Percentiles rank a stretch among this genome's conserved stretches.
These are phyloP conservation scores for Limnanthes douglasii DNA, from an alignment of 345 rosid genomes.

Conservation along the genomic window DNA sequence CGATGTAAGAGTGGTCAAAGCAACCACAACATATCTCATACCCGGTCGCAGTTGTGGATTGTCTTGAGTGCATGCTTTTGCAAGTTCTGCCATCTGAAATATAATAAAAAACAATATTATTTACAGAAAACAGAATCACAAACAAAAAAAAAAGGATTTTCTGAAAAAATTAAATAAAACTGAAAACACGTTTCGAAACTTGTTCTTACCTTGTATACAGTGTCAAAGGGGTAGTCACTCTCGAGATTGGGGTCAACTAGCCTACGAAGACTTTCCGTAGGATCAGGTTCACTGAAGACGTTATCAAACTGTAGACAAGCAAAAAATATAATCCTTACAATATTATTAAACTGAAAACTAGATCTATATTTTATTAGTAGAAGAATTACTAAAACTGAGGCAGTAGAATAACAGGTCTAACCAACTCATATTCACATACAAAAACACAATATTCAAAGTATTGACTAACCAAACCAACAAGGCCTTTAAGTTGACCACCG, in stretches of 20 bases:
- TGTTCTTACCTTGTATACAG: constrained; percentile 47
- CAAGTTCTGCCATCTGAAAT: constrained; percentile 82
- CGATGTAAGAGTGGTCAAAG: constrained; percentile 74
- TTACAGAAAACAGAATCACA: too few relatives aligned
- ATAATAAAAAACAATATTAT: too few relatives aligned
- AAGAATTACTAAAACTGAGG: too few relatives aligned
- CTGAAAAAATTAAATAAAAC: too few relatives aligned
- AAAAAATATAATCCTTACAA: background rate
- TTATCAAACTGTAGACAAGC: constrained; percentile 50
- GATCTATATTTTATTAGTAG: too few relatives aligned
- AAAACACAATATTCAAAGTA: background rate
- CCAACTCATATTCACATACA: background rate
- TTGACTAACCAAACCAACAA: constrained; percentile 70
- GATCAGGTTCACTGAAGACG: constrained; percentile 38
- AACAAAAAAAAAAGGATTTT: too few relatives aligned
- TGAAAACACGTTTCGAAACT: background rate
- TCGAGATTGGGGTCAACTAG: constrained; percentile 67
- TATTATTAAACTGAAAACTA: background rate
- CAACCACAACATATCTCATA: constrained; percentile 87
- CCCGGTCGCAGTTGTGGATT: constrained; percentile 65
- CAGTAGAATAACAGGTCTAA: too few relatives aligned
- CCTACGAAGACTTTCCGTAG: constrained; percentile 37
- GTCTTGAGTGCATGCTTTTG: constrained; percentile 77
- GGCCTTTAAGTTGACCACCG: constrained; percentile 53
- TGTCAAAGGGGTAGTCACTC: constrained; percentile 57